phyloP scores from a whole-genome alignment of 495 filamentous ascomycete species.

The Physcia stellaris region DNA sequence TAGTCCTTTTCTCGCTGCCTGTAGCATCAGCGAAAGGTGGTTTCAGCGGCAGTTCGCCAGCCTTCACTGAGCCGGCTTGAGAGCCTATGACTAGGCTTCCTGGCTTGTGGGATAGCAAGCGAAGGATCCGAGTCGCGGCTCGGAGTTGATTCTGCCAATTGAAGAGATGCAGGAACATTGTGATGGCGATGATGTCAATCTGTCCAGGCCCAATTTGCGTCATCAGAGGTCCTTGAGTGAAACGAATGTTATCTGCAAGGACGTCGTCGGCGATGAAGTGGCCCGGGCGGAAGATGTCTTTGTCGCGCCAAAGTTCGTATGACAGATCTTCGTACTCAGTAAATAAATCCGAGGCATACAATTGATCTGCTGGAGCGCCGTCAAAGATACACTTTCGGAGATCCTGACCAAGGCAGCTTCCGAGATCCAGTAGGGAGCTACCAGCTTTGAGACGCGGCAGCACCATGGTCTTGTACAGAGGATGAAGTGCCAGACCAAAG shows the following conservation, averaged over 20 bases:
- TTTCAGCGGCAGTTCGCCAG: conserved; percentile 12
- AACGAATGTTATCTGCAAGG: conserved; percentile 11
- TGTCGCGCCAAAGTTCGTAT: conserved; percentile 14
- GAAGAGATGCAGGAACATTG: conserved; percentile 18
- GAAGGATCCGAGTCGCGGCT: conserved; percentile 13
- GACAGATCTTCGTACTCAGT: conserved; percentile 13
- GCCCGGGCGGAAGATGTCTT: conserved; percentile 6
- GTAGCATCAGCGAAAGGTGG: conserved; percentile 13
- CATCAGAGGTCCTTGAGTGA: conserved; percentile 12
- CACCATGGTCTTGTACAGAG: conserved; percentile 13
- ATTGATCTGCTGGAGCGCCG: conserved; percentile 11
- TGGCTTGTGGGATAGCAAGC: conserved; percentile 13
- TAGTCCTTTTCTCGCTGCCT: conserved; percentile 10
- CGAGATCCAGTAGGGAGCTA: conserved; percentile 15
- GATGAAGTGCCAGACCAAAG: conserved; percentile 16
- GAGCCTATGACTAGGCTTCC: conserved; percentile 14
- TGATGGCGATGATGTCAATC: conserved; percentile 15
- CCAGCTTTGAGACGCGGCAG: conserved; percentile 12
- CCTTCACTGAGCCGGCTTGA: conserved; percentile 10
- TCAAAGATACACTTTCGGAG: conserved; percentile 17
- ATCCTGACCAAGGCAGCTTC: conserved; percentile 17
- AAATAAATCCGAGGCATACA: conserved; percentile 16
- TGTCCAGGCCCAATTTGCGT: conserved; percentile 11
- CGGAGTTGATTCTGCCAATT: conserved; percentile 15
- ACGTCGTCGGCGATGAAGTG: conserved; percentile 16